phyloP scores from a whole-genome alignment of 148 eudicot species.

The Amaranthus hypochondriacus region DNA sequence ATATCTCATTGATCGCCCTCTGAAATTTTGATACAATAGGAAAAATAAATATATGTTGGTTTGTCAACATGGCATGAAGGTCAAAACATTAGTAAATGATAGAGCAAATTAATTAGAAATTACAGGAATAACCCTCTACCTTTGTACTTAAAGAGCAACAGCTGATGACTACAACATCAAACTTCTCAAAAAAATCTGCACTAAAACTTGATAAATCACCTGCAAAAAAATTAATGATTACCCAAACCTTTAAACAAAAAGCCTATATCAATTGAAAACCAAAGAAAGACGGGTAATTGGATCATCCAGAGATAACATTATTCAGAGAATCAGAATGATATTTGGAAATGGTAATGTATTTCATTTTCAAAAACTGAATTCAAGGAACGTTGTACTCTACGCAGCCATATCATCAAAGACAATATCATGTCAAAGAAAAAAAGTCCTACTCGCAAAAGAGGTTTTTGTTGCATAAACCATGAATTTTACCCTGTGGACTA shows the following conservation, averaged over 20 bases:
- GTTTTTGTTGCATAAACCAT: too few relatives aligned
- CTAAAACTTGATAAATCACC: conserved; percentile 62
- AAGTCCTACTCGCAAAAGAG: too few relatives aligned
- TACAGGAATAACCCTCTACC: conserved; percentile 29
- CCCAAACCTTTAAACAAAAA: conserved; percentile 1
- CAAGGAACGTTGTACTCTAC: background rate
- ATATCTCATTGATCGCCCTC: conserved; percentile 75
- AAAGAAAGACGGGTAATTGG: background rate
- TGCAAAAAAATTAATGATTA: conserved; percentile 24
- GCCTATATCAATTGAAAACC: background rate
- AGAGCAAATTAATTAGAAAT: background rate
- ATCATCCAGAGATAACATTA: background rate
- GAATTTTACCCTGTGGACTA: too few relatives aligned
- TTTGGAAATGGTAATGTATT: background rate
- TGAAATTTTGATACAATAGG: conserved; percentile 24
- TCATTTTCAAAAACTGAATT: background rate
- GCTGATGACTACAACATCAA: conserved; percentile 77
- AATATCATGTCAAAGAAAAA: too few relatives aligned
- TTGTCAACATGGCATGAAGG: background rate
- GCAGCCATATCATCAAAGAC: background rate
- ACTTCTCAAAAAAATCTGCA: conserved; percentile 64
- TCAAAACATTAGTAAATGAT: background rate
- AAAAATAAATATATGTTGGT: background rate
- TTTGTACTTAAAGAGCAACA: conserved; percentile 63
- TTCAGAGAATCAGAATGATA: background rate